Base-by-base conservation (phyloP, 169 alveolate species). In the Eimeria maxima region DNA sequence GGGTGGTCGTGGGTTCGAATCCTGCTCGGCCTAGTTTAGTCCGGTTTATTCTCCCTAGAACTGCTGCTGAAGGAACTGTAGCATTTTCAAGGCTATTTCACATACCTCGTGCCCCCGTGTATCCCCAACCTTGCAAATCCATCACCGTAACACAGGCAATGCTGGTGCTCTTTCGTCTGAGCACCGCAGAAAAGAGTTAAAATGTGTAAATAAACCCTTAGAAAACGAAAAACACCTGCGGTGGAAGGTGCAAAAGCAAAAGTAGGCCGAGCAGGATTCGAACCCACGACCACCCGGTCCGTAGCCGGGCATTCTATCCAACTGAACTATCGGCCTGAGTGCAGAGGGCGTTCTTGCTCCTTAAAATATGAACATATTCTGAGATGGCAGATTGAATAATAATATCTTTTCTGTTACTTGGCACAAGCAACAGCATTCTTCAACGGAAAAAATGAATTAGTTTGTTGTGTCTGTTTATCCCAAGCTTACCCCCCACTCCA, bases 1-100 rank as follows among this genome's bases (percentile, higher is more conserved):
- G 98, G 97, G 98, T 96, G 98, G 98, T 97, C 98, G 98, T 96
- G 98, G 98, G 98, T 97, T 97, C 98, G 98, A 97, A 96, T 97
- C 98, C 98, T 97, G 98, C 98, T 97, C 97, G 98, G 98, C 98
- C 98, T 97, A 97, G 38, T n/a, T 16, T 47, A 0, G 27, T 11
- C 45, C 45, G 47, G 11, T 71, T n/a, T 27, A n/a, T n/a, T 27
- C 50, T 29, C 1, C 0, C 10, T 53, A 53, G 60, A 33, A 33
- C 38, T 0, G 38, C 38, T 33, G 38, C 38, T 33, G 38, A 33
- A 33, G 38, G 38, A 1, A 33, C 38, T 1, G 38, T 33, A 33
- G 60, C 0, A 14, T 53, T 53, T 53, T 53, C 16, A 53, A 53
- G 10, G 60, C 60, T 53, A 11, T 53, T 53, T 53, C 10, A 14